Evolutionary conservation across 2,329 filamentous ascomycete genomes (phyloP), one percentile per base, ranked within the genome.

Genomic region (Fusarium albidum): DNA sequence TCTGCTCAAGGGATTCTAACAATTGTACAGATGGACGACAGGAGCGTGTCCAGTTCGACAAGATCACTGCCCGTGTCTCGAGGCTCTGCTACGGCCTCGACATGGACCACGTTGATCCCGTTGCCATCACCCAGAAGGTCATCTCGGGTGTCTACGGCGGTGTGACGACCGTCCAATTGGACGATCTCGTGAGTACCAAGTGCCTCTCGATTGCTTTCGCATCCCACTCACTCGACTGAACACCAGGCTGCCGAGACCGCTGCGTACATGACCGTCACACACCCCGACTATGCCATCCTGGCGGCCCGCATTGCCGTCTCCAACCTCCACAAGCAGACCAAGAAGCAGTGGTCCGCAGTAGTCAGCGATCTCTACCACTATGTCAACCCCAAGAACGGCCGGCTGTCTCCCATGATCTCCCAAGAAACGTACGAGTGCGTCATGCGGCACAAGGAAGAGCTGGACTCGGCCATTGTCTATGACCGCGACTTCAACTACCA

Each of bases 401-500:
- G 82, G 65, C 73, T 82, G 8, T 94, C 93, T 43, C 94, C 95
- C 51, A 99, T 99, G 95, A 98, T 99, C 71, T 92, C 94, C 35
- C 80, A 94, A 70, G 82, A 90, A 67, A 96, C 90, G 40, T 96
- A 96, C 73, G 91, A 97, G 68, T 92, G 87, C 59, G 90, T 99
- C 63, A 95, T 96, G 90, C 91, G 90, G 70, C 92, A 99, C 77
- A 92, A 92, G 69, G 95, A 96, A 50, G 95, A 99, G 78, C 85
- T 99, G 52, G 96, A 99, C 82, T 98, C 94, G 35, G 95, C 95
- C 69, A 98, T 99, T 73, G 94, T 99, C 69, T 99, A 98, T 70
- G 95, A 99, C 79, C 90, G 95, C 67, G 95, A 99, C 75, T 99
- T 99, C 85, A 97, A 98, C 85, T 99, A 99, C 82, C 95, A 99